Percentiles rank a stretch among this genome's conserved stretches.
These are phyloP conservation scores for Entomortierella beljakovae DNA, from an alignment of 192 early-diverging fungal species.

Conservation along the genomic window DNA sequence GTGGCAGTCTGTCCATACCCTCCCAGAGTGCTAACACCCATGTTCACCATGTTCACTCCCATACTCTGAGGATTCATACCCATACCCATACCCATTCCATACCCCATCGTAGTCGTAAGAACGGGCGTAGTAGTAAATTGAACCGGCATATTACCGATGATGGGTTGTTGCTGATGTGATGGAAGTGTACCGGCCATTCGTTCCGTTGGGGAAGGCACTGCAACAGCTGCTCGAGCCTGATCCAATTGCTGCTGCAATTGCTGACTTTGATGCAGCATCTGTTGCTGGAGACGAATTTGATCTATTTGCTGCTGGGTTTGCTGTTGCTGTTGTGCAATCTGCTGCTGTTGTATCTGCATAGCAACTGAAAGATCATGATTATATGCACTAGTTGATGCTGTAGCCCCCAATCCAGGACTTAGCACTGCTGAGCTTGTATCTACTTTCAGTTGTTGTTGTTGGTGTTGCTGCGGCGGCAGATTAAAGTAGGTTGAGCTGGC, in stretches of 20 bases:
- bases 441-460: neutral
- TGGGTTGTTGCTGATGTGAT: slow-evolving; percentile 5
- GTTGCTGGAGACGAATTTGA: slow-evolving; percentile 31
- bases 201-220: neutral
- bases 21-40: neutral
- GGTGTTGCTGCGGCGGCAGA: slow-evolving; percentile 12
- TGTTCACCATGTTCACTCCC: slow-evolving; percentile 21
- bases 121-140: slow-evolving; percentile 30
- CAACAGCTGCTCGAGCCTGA: slow-evolving; percentile 23
- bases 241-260: slow-evolving; percentile 43
- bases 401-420: slow-evolving; percentile 25
- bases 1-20: neutral
- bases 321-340: slow-evolving; percentile 16
- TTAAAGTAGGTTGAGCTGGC: slow-evolving; percentile 24
- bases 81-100: slow-evolving; percentile 21
- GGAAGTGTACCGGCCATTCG: neutral
- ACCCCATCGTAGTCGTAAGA: slow-evolving; percentile 25
- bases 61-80: slow-evolving; percentile 12
- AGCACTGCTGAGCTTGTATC: slow-evolving; percentile 23
- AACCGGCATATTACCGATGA: slow-evolving; percentile 5
- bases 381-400: slow-evolving; percentile 7
- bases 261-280: slow-evolving; percentile 35
- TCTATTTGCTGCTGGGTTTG: slow-evolving; percentile 34
- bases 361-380: slow-evolving; percentile 26
- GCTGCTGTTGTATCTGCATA: slow-evolving; percentile 19